Conservation (phyloP, 805 yeast genomes). For the Spathaspora passalidarum region DNA sequence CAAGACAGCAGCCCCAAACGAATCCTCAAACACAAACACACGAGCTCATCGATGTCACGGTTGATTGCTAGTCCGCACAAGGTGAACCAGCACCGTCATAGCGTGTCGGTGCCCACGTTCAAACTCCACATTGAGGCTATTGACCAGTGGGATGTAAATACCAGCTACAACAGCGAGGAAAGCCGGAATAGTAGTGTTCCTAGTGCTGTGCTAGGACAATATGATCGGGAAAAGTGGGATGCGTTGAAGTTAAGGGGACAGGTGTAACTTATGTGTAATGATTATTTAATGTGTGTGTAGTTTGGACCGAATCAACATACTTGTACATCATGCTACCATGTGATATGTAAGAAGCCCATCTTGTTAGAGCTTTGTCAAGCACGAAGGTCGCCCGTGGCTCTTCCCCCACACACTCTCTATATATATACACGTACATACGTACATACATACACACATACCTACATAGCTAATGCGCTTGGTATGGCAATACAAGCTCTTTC, state of each 20-base stretch:
- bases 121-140: slow-evolving; percentile 4
- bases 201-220: slow-evolving; percentile 58
- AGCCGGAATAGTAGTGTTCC: slow-evolving; percentile 48
- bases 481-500: no score
- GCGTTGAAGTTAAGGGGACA: background rate
- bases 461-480: no score
- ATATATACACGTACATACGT: no score
- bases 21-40: slow-evolving; percentile 13
- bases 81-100: background rate
- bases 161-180: slow-evolving; percentile 30
- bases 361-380: no score
- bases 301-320: no score
- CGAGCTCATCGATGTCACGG: background rate
- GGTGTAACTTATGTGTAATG: no score
- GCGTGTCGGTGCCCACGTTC: background rate
- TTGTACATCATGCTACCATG: no score
- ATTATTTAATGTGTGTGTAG: no score
- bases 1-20: slow-evolving; percentile 26
- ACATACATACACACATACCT: no score
- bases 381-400: no score
- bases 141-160: slow-evolving; percentile 27
- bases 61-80: background rate
- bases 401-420: no score
- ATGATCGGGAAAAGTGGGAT: slow-evolving; percentile 65
- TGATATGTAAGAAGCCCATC: no score